A percentile compares a stretch with the other conserved stretches of the same genome.
Evolutionary conservation across 208 protist species (phyloP).

Genomic region (Herpetomonas muscarum): DNA sequence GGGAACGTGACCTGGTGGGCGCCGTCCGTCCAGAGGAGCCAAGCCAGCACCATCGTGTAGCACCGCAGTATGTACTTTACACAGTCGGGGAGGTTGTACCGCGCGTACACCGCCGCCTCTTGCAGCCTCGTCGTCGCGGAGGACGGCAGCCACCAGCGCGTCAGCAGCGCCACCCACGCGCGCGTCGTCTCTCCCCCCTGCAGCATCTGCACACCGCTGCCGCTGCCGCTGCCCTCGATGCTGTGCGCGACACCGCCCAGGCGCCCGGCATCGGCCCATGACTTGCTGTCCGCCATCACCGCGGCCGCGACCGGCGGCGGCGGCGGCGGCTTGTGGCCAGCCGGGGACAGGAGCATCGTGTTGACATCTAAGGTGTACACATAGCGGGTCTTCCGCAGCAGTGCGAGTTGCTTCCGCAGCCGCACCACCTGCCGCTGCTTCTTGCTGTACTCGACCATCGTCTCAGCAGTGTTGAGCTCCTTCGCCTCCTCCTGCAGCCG

Average conservation of each 20-base stretch:
- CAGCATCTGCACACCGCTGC: no score
- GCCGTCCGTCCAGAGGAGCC: slow-evolving; percentile 18
- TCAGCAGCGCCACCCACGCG: background rate
- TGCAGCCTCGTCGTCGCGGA: background rate
- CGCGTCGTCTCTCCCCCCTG: no score
- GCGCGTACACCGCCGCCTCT: slow-evolving; percentile 7
- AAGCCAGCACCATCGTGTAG: slow-evolving; percentile 18
- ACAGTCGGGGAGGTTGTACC: slow-evolving; percentile 13
- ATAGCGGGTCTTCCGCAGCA: slow-evolving; percentile 21
- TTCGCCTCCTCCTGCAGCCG: slow-evolving; percentile 32
- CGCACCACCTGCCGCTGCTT: slow-evolving; percentile 19
- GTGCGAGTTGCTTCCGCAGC: slow-evolving; percentile 29
- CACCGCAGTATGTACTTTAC: slow-evolving; percentile 42
- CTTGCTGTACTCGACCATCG: slow-evolving; percentile 37
- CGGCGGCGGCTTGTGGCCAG: background rate
- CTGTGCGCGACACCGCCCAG: no score
- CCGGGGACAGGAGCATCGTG: background rate
- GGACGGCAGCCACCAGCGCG: background rate
- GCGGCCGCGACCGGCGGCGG: background rate
- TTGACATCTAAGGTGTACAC: slow-evolving; percentile 6
- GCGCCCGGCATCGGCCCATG: background rate
- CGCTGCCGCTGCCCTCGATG: no score
- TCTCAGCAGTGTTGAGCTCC: slow-evolving; percentile 18
- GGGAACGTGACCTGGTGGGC: slow-evolving; percentile 18
- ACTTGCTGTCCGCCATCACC: background rate